These are phyloP conservation scores for Fraxinus anomala DNA, from an alignment of 257 asterid genomes.

Conservation along the genomic window DNA sequence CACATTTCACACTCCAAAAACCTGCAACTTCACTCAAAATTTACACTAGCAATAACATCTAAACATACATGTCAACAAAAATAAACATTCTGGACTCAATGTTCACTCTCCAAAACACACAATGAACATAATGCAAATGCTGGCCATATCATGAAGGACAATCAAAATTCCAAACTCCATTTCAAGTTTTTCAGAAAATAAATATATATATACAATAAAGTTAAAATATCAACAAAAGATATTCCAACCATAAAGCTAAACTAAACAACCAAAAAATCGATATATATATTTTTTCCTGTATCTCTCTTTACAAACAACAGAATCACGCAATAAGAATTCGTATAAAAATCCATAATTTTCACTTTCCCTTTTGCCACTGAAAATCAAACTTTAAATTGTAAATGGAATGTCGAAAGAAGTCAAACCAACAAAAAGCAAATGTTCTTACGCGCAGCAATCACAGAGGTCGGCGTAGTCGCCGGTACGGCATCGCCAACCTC, in stretches of 20 bases:
- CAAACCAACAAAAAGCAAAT: neutral
- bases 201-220: too few species aligned
- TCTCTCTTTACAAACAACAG: neutral
- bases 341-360: constrained; percentile 2
- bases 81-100: constrained; percentile 17
- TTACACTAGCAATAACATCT: constrained; percentile 11
- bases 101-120: neutral
- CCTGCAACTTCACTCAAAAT: neutral
- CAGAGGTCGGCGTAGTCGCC: constrained; percentile 95
- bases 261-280: neutral
- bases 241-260: constrained; percentile 6
- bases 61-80: constrained; percentile 1
- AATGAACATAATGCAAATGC: neutral
- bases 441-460: constrained; percentile 91
- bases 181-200: neutral
- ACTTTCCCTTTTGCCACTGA: neutral
- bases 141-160: neutral
- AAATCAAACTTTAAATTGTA: constrained; percentile 12
- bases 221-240: neutral
- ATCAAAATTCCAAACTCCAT: constrained; percentile 5
- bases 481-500: constrained; percentile 97
- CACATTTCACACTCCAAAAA: constrained; percentile 14
- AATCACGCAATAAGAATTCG: neutral
- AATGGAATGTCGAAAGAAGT: constrained; percentile 9
- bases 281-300: neutral